phyloP scores from a whole-genome alignment of 2,329 filamentous ascomycete genomes.

The Aspergillus pseudoterreus region DNA sequence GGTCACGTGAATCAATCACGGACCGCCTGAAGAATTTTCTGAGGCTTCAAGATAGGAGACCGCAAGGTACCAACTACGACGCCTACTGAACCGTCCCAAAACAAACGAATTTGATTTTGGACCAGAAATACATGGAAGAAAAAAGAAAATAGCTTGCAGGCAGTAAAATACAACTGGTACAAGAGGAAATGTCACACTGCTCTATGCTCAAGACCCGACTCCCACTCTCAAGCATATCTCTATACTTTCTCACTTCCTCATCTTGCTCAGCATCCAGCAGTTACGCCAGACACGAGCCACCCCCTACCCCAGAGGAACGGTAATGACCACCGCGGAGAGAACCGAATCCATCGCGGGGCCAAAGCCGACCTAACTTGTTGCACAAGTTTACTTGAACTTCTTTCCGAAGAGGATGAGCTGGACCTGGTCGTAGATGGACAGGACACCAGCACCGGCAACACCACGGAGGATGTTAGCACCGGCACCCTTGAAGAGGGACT shows the following conservation, averaged over 20 bases:
- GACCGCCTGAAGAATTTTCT: not conserved
- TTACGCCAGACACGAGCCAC: conserved; percentile 24
- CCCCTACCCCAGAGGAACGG: conserved; percentile 23
- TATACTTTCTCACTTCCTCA: conserved; percentile 27
- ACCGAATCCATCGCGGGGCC: conserved; percentile 27
- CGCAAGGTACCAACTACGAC: too few species aligned
- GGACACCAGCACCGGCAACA: conserved; percentile 99
- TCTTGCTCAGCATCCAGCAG: conserved; percentile 23
- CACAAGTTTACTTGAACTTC: conserved; percentile 60
- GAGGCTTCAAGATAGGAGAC: too few species aligned
- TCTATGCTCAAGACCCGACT: conserved; percentile 43
- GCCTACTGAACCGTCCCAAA: not conserved
- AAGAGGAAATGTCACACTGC: conserved; percentile 41
- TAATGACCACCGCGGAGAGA: conserved; percentile 14
- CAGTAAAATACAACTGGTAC: conserved; percentile 49
- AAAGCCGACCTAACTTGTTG: conserved; percentile 18
- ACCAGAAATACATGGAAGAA: conserved; percentile 27
- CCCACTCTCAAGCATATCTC: conserved; percentile 43
- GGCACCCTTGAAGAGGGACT: conserved; percentile 99
- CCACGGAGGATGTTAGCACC: conserved; percentile 99
- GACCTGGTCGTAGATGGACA: conserved; percentile 99
- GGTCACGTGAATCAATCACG: not conserved
- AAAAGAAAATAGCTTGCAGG: conserved; percentile 42
- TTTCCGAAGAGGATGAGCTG: conserved; percentile 99
- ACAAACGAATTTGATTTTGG: conserved; percentile 7